Percentiles rank a stretch among this genome's conserved stretches.
phyloP scores from a whole-genome alignment of 1,284 basidiomycete species.

The Cutaneotrichosporon cutaneum region DNA sequence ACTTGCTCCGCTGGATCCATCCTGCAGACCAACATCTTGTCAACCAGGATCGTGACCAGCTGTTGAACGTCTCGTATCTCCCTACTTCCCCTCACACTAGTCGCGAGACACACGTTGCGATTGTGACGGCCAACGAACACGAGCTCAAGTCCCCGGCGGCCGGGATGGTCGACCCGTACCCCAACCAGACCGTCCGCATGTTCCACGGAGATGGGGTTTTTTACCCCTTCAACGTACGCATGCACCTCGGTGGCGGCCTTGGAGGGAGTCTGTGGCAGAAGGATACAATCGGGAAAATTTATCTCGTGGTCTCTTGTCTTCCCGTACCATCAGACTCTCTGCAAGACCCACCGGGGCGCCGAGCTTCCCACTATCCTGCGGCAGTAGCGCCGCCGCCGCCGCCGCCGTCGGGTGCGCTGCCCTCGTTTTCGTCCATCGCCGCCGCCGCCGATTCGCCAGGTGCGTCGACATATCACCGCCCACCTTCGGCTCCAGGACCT shows the following conservation, averaged over 20 bases:
- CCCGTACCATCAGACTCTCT: constrained; percentile 28
- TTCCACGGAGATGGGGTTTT: constrained; percentile 35
- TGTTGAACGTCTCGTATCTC: constrained; percentile 35
- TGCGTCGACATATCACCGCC: not conserved
- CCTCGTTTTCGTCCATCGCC: constrained; percentile 24
- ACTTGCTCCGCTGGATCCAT: constrained; percentile 41
- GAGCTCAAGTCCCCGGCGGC: constrained; percentile 44
- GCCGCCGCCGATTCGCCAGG: constrained; percentile 14
- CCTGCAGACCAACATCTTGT: constrained; percentile 39
- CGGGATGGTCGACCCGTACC: constrained; percentile 48
- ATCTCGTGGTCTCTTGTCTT: constrained; percentile 45
- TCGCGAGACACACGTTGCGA: constrained; percentile 36
- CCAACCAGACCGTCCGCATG: constrained; percentile 45
- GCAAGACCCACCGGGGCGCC: constrained; percentile 11
- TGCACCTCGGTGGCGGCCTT: constrained; percentile 48
- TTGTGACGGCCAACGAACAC: constrained; percentile 33
- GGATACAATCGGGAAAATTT: constrained; percentile 36
- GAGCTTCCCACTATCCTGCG: not conserved
- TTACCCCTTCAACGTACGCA: constrained; percentile 41
- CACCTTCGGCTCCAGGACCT: not conserved
- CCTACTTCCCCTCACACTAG: constrained; percentile 21
- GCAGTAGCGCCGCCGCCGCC: constrained; percentile 10
- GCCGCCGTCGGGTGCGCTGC: constrained; percentile 16
- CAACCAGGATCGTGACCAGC: constrained; percentile 33
- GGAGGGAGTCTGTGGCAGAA: constrained; percentile 42